A percentile compares a stretch with the other conserved stretches of the same genome.
Conservation (phyloP, 1,284 basidiomycete genomes). For the Apiotrichum siamense region DNA sequence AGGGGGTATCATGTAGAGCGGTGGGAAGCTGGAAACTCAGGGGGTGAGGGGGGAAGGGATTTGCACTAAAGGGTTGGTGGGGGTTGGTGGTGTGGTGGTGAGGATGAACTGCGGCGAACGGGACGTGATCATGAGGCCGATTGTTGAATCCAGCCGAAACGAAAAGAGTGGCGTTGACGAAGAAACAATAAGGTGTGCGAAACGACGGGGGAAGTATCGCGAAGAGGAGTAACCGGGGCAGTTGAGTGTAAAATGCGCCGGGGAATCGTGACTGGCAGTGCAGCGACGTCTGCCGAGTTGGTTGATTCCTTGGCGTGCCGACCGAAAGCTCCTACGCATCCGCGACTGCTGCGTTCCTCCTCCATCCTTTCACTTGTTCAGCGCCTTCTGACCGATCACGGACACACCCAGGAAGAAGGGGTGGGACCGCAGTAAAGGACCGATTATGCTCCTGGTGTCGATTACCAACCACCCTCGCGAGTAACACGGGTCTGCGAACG, state of each 20-base stretch:
- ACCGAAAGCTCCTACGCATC: slow-evolving; percentile 19
- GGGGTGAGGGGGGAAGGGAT: not conserved
- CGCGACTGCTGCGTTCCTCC: slow-evolving; percentile 22
- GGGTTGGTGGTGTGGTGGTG: not conserved
- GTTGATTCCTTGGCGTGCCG: slow-evolving; percentile 18
- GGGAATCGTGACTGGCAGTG: slow-evolving; percentile 15
- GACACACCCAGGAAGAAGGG: not conserved
- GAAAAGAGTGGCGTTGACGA: not conserved
- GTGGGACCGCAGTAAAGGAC: not conserved
- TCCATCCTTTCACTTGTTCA: slow-evolving; percentile 3
- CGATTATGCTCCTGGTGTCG: not conserved
- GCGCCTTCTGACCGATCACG: slow-evolving; percentile 2
- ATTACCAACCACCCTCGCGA: slow-evolving; percentile 29
- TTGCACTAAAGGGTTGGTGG: not conserved
- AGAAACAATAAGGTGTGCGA: not conserved
- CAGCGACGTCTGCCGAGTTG: slow-evolving; percentile 18
- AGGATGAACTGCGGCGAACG: too few relatives aligned
- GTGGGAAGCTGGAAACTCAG: too few relatives aligned
- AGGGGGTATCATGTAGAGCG: not conserved
- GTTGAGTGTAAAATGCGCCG: slow-evolving; percentile 1
- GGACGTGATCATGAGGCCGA: too few relatives aligned
- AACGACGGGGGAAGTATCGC: slow-evolving; percentile 4
- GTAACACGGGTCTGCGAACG: slow-evolving; percentile 40
- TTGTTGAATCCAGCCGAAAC: slow-evolving; percentile 1
- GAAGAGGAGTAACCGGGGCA: slow-evolving; percentile 14